Base-by-base conservation (phyloP, 2,329 filamentous ascomycete genomes). In the Cytospora leucostoma region DNA sequence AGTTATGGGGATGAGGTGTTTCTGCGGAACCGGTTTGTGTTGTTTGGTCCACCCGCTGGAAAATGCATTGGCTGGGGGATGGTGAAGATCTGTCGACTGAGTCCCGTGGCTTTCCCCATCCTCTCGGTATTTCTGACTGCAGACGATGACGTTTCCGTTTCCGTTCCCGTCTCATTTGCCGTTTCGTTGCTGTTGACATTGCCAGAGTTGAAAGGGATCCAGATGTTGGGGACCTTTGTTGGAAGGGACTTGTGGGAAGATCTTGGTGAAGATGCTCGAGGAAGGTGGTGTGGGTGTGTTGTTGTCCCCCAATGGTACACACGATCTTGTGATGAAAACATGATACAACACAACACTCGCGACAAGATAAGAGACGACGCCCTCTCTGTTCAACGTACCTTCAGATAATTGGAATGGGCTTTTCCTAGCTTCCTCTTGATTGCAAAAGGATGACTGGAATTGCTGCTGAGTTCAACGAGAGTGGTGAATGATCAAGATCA, bases 401-500 rank as follows among this genome's bases (percentile, higher is more conserved):
- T 38, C 32, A 53, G 19, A 40, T 13, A 51, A 37, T 32, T 51
- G 15, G 38, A 27, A 7, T 21, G 12, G 21, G 19, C 19, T 27
- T 33, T 19, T 38, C 33, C 6, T 19, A 51, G n/a, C 32, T 47
- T 51, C 13, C 37, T 55, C 21, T 55, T 55, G 37, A 38, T 40
- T 19, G 13, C 21, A 54, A 35, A 34, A 19, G 6, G 17, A n/a
- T 17, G 32, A 54, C 13, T 47, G 51, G 33, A 50, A n/a, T 40
- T 35, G 37, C 34, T 57, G 54, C 34, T 50, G n/a, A 47, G 49
- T 51, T 65, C 57, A 66, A 66, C 34, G 64, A 66, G 61, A 37
- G 64, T 66, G 64, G 50, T 66, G 64, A 65, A 65, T 59, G 50
- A 61, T 50, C 59, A 62, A 62, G 47, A 32, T 35, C 40, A 62